phyloP scores from a whole-genome alignment of 768 basidiomycete species.

The Ephemerocybe angulata region DNA sequence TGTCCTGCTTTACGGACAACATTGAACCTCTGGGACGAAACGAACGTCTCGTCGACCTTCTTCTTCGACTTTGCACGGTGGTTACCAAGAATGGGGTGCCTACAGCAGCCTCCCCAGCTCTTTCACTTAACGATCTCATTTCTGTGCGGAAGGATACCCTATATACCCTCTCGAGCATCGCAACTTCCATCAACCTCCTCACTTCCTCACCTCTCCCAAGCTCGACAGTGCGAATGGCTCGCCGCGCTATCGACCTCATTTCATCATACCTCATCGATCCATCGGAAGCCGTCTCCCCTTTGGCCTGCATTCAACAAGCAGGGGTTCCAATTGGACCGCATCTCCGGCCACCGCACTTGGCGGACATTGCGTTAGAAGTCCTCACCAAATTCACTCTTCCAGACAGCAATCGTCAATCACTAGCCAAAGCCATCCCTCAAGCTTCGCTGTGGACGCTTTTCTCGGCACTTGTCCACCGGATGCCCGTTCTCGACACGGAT shows the following conservation, averaged over 20 bases:
- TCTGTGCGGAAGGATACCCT: conserved; percentile 75
- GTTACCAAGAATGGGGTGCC: conserved; percentile 29
- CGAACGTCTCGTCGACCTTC: conserved; percentile 56
- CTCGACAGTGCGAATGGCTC: conserved; percentile 45
- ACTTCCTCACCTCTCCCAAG: conserved; percentile 35
- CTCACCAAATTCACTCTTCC: conserved; percentile 74
- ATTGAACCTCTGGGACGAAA: conserved; percentile 61
- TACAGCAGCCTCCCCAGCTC: conserved; percentile 48
- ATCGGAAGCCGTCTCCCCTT: conserved; percentile 60
- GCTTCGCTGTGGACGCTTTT: conserved; percentile 60
- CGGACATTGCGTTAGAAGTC: conserved; percentile 79
- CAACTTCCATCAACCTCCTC: conserved; percentile 47
- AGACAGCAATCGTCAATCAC: conserved; percentile 74
- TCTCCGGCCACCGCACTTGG: conserved; percentile 53
- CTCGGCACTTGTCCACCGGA: conserved; percentile 68
- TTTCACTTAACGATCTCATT: conserved; percentile 72
- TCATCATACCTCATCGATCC: conserved; percentile 76
- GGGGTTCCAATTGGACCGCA: conserved; percentile 40
- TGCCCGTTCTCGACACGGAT: conserved; percentile 79
- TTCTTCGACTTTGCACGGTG: conserved; percentile 69
- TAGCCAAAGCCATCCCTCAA: conserved; percentile 59
- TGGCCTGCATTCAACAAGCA: conserved; percentile 51
- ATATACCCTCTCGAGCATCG: conserved; percentile 63
- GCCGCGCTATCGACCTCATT: conserved; percentile 60
- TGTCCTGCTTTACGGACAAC: conserved; percentile 75